Conservation (phyloP, 371 early-diverging fungal genomes). For the Mortierella sp. region DNA sequence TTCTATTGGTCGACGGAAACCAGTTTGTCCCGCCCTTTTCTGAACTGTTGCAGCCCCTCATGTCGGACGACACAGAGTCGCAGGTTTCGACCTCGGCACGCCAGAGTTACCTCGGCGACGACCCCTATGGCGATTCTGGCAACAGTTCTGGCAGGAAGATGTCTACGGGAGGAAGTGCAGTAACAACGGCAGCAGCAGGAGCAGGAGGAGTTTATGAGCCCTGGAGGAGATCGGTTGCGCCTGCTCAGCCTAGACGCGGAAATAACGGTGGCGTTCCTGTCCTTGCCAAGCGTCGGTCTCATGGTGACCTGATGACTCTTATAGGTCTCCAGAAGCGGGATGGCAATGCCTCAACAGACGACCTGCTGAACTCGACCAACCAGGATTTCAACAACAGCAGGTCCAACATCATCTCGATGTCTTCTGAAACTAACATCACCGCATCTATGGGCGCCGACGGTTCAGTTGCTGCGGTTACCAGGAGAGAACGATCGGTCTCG, state of each 20-base stretch:
- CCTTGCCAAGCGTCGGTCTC: constrained; percentile 43
- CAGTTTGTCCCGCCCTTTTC: constrained; percentile 55
- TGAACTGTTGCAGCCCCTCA: constrained; percentile 45
- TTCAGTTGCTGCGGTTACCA: not conserved
- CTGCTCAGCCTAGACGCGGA: constrained; percentile 17
- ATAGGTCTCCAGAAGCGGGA: constrained; percentile 44
- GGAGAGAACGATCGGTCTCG: constrained; percentile 31
- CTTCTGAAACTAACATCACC: constrained; percentile 25
- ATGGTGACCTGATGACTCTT: constrained; percentile 44
- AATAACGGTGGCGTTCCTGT: constrained; percentile 15
- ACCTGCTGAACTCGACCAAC: not conserved
- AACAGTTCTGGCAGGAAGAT: not conserved
- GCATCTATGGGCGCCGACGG: constrained; percentile 11
- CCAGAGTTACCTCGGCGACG: constrained; percentile 41
- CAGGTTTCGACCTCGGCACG: constrained; percentile 4
- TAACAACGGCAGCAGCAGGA: not conserved
- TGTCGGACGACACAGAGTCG: constrained; percentile 23
- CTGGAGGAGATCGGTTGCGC: constrained; percentile 35
- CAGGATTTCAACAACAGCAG: not conserved
- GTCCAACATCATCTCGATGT: constrained; percentile 24
- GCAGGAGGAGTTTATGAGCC: constrained; percentile 30
- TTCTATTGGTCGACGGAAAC: constrained; percentile 62
- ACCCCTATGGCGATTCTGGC: constrained; percentile 37
- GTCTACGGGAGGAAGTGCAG: not conserved
- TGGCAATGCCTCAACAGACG: constrained; percentile 15